These are phyloP conservation scores for Maudiozyma bulderi DNA, from an alignment of 805 yeast species.

Conservation along the genomic window DNA sequence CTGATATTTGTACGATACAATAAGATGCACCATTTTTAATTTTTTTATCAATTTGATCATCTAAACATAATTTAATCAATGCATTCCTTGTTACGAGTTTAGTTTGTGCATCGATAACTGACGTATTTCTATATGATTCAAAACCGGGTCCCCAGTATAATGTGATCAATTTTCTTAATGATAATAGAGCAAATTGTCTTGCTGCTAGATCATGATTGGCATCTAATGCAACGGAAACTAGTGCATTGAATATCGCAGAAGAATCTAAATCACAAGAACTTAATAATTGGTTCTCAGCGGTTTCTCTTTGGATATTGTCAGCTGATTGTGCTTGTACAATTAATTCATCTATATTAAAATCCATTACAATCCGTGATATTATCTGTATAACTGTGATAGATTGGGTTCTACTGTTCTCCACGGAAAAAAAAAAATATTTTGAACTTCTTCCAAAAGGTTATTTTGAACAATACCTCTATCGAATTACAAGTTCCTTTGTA, in stretches of 20 bases:
- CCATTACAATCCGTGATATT: not conserved
- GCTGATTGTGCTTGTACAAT: constrained; percentile 32
- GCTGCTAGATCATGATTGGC: constrained; percentile 21
- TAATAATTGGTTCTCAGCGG: constrained; percentile 44
- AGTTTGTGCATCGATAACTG: constrained; percentile 39
- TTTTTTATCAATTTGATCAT: constrained; percentile 43
- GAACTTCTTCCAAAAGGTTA: too few relatives aligned
- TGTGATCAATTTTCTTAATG: constrained; percentile 59
- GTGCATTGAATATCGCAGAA: constrained; percentile 33
- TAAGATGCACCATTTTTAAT: constrained; percentile 60
- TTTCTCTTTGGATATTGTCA: constrained; percentile 42
- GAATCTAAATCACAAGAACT: constrained; percentile 40
- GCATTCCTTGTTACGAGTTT: constrained; percentile 43
- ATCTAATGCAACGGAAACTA: constrained; percentile 36
- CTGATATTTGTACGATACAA: constrained; percentile 74
- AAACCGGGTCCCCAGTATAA: constrained; percentile 79
- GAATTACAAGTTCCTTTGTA: too few relatives aligned
- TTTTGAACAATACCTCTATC: too few relatives aligned
- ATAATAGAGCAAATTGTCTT: constrained; percentile 57
- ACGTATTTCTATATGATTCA: constrained; percentile 60
- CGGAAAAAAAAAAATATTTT: too few relatives aligned
- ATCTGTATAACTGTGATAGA: too few relatives aligned
- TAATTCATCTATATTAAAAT: constrained; percentile 9
- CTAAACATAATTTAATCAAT: constrained; percentile 38
- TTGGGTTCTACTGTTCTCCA: too few relatives aligned